These are phyloP conservation scores for Diutina catenulata DNA, from an alignment of 1,139 yeast species.

Conservation along the genomic window DNA sequence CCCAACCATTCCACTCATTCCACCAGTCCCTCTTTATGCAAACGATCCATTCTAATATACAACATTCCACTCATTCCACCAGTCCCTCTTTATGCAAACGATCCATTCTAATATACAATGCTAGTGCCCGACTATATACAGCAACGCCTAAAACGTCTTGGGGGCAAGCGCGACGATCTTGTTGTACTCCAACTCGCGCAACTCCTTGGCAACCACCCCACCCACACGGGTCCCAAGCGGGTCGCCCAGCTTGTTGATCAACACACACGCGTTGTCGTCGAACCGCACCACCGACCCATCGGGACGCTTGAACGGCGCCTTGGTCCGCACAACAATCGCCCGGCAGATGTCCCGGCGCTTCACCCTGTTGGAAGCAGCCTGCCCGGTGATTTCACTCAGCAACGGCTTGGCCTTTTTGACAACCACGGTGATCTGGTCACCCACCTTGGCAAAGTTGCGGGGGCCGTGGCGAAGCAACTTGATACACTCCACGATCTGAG, in stretches of 20 bases:
- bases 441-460: slow-evolving; percentile 69
- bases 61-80: too few species aligned
- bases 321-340: slow-evolving; percentile 91
- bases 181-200: slow-evolving; percentile 71
- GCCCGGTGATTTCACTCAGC: slow-evolving; percentile 50
- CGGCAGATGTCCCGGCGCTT: slow-evolving; percentile 94
- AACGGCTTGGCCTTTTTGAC: slow-evolving; percentile 84
- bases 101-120: too few species aligned
- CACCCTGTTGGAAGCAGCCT: slow-evolving; percentile 66
- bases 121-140: slow-evolving; percentile 5
- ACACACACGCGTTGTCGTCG: slow-evolving; percentile 95
- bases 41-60: too few species aligned
- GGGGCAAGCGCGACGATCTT: slow-evolving; percentile 90
- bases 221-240: slow-evolving; percentile 93
- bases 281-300: slow-evolving; percentile 84
- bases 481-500: slow-evolving; percentile 90
- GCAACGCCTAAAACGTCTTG: slow-evolving; percentile 50
- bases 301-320: slow-evolving; percentile 70
- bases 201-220: slow-evolving; percentile 86
- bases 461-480: slow-evolving; percentile 89
- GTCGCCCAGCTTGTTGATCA: slow-evolving; percentile 83
- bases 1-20: too few species aligned
- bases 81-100: too few species aligned
- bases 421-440: slow-evolving; percentile 90
- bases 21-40: too few species aligned